phyloP scores from a whole-genome alignment of 2,329 filamentous ascomycete species.

The Drechslera avenae region DNA sequence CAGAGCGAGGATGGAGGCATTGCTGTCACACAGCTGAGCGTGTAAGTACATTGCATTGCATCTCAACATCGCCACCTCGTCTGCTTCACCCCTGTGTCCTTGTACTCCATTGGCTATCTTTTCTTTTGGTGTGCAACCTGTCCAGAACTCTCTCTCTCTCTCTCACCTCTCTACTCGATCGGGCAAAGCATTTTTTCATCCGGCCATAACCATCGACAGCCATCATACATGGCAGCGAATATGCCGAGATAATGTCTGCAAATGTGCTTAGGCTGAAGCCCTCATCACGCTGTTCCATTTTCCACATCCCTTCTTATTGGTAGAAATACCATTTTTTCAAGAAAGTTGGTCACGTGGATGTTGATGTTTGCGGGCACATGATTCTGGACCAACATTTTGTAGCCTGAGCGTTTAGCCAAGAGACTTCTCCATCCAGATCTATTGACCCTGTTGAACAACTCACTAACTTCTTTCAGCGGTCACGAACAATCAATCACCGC shows the following conservation, averaged over 20 bases:
- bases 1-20: slow-evolving; percentile 77
- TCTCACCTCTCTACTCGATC: slow-evolving; percentile 11
- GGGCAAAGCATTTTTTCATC: slow-evolving; percentile 11
- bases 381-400: background rate
- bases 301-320: too few relatives aligned
- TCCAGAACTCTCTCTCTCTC: slow-evolving; percentile 3
- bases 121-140: background rate
- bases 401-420: background rate
- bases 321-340: background rate
- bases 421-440: background rate
- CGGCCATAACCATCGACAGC: slow-evolving; percentile 3
- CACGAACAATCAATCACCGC: slow-evolving; percentile 51
- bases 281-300: background rate
- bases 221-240: background rate
- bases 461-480: slow-evolving; percentile 28
- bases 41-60: slow-evolving; percentile 61
- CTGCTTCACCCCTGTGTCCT: background rate
- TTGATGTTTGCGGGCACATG: background rate
- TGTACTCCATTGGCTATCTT: background rate
- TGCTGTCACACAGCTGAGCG: slow-evolving; percentile 76
- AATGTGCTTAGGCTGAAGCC: background rate
- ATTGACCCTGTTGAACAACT: background rate
- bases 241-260: background rate
- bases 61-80: background rate
- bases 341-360: background rate